Evolutionary conservation across 2,329 filamentous ascomycete genomes (phyloP).

Genomic region (Xylogone sp.): DNA sequence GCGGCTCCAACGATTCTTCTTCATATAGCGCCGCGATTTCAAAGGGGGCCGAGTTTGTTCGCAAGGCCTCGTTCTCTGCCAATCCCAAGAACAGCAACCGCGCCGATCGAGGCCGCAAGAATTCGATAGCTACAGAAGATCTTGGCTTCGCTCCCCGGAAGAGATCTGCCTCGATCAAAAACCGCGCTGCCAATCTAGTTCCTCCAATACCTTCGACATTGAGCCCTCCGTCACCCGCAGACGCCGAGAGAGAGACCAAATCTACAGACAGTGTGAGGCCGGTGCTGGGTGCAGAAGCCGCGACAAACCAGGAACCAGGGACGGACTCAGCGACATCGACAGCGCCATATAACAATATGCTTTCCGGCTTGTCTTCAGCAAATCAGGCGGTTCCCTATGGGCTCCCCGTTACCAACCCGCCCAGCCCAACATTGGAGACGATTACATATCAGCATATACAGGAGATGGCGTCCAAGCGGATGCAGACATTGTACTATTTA

Average conservation of each 20-base stretch:
- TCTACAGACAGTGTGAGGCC: conserved; percentile 18
- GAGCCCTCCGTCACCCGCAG: conserved; percentile 2
- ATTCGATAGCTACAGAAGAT: conserved; percentile 27
- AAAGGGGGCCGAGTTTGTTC: conserved; percentile 50
- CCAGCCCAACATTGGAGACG: conserved; percentile 28
- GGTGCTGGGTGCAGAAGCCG: conserved; percentile 12
- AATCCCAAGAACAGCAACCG: conserved; percentile 26
- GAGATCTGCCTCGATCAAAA: background rate
- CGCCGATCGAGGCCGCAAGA: conserved; percentile 36
- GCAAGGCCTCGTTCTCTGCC: conserved; percentile 49
- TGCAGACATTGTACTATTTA: conserved; percentile 90
- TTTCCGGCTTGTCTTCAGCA: conserved; percentile 23
- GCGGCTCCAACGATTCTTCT: conserved; percentile 6
- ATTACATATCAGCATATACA: conserved; percentile 61
- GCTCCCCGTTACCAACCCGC: conserved; percentile 15
- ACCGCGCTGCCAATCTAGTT: background rate
- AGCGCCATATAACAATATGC: conserved; percentile 25
- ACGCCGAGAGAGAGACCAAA: conserved; percentile 3
- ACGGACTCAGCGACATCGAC: conserved; percentile 20
- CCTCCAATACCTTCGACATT: background rate
- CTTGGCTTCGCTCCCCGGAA: conserved; percentile 15
- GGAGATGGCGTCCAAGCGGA: conserved; percentile 84
- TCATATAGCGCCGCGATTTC: conserved; percentile 12
- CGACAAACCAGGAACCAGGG: conserved; percentile 9
- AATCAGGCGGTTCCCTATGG: conserved; percentile 18